Conservation (phyloP, 2,329 filamentous ascomycete genomes). For the Colletotrichum brevisporum region DNA sequence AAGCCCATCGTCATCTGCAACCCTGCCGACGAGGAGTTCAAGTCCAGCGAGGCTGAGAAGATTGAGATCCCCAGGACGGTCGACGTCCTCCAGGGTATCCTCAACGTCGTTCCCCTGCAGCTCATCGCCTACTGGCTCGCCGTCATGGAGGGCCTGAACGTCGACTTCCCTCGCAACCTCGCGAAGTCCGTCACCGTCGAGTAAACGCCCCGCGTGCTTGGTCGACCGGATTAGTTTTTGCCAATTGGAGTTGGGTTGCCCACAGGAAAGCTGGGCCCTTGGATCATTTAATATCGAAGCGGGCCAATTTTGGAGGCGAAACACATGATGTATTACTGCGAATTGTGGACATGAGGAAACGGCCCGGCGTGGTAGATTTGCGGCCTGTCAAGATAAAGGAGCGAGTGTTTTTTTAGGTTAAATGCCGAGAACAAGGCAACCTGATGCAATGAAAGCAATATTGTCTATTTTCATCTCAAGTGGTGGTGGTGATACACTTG, state of each 20-base stretch:
- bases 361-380: slow-evolving; percentile 28
- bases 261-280: slow-evolving; percentile 38
- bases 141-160: slow-evolving; percentile 94
- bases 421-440: slow-evolving; percentile 33
- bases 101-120: slow-evolving; percentile 98
- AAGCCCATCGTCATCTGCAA: slow-evolving; percentile 99
- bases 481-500: slow-evolving; percentile 7
- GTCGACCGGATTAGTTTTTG: slow-evolving; percentile 21
- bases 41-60: slow-evolving; percentile 89
- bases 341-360: slow-evolving; percentile 34
- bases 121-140: slow-evolving; percentile 99
- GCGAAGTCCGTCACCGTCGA: slow-evolving; percentile 99
- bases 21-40: slow-evolving; percentile 89
- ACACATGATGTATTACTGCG: slow-evolving; percentile 37
- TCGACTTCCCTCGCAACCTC: slow-evolving; percentile 98
- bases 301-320: slow-evolving; percentile 15
- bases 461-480: slow-evolving; percentile 37
- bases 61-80: slow-evolving; percentile 98
- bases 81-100: slow-evolving; percentile 93
- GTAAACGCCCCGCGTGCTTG: slow-evolving; percentile 65
- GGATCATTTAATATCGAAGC: slow-evolving; percentile 26
- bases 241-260: slow-evolving; percentile 38
- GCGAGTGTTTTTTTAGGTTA: slow-evolving; percentile 33
- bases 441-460: slow-evolving; percentile 38
- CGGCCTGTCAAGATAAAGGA: slow-evolving; percentile 38